Percentiles rank a stretch among this genome's conserved stretches.
These are phyloP conservation scores for Hemisphaericaspora nanyangensis DNA, from an alignment of 805 yeast genomes.

Conservation along the genomic window DNA sequence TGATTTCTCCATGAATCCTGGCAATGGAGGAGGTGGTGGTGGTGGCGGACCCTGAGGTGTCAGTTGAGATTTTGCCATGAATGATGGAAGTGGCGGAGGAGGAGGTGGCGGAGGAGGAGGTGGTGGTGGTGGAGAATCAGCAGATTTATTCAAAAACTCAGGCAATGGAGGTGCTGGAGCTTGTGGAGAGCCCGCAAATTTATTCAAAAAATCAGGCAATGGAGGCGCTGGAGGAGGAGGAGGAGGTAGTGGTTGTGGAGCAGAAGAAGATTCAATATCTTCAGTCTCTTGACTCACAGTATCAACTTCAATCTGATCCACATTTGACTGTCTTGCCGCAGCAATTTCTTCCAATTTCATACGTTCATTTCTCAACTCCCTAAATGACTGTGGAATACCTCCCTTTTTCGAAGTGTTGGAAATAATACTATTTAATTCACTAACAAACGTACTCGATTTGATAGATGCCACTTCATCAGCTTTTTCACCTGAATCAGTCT, in stretches of 20 bases:
- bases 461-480: background rate
- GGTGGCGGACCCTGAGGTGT: slow-evolving; percentile 13
- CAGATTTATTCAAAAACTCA: slow-evolving; percentile 1
- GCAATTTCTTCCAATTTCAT: background rate
- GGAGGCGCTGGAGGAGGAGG: slow-evolving; percentile 17
- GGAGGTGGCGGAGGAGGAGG: slow-evolving; percentile 13
- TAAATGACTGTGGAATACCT: background rate
- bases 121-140: slow-evolving; percentile 11
- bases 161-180: slow-evolving; percentile 18
- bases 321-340: background rate
- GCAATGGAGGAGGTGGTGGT: slow-evolving; percentile 15
- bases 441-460: slow-evolving; percentile 6
- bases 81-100: slow-evolving; percentile 3
- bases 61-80: background rate
- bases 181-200: slow-evolving; percentile 9
- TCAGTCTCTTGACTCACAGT: too few relatives aligned
- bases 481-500: background rate
- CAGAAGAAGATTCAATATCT: too few relatives aligned
- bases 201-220: slow-evolving; percentile 10
- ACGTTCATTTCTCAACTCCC: background rate
- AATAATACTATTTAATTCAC: slow-evolving; percentile 13
- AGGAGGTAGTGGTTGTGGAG: slow-evolving; percentile 18
- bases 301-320: background rate
- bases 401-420: background rate
- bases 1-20: slow-evolving; percentile 4